These are phyloP conservation scores for Cladosporium sp. DNA, from an alignment of 2,329 filamentous ascomycete genomes.

Conservation along the genomic window DNA sequence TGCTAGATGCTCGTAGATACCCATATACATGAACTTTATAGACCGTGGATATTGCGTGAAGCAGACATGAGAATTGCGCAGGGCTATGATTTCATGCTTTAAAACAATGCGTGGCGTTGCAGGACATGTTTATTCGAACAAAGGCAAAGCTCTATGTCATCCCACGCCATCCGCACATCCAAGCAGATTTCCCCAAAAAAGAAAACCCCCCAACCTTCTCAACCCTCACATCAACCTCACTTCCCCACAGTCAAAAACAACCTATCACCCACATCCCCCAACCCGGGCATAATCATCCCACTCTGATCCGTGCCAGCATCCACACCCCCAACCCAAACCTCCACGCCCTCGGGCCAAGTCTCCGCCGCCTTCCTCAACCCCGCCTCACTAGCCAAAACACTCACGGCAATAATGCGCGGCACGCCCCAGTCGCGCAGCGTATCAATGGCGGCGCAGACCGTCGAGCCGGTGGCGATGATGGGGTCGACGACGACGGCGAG, in stretches of 20 bases:
- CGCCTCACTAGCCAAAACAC: conserved; percentile 66
- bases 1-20: not conserved
- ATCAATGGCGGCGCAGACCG: conserved; percentile 83
- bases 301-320: conserved; percentile 69
- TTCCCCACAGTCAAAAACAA: conserved; percentile 88
- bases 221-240: too few species aligned
- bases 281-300: conserved; percentile 86
- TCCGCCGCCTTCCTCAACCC: conserved; percentile 69
- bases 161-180: too few species aligned
- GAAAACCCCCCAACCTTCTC: too few species aligned
- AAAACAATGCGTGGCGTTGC: too few species aligned
- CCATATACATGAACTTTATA: not conserved
- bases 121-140: too few species aligned
- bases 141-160: too few species aligned
- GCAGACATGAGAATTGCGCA: too few species aligned
- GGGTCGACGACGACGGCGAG: conserved; percentile 87
- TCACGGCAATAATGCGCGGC: conserved; percentile 71
- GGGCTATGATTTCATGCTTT: too few species aligned
- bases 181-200: too few species aligned
- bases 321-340: conserved; percentile 79
- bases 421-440: conserved; percentile 89
- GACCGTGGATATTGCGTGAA: too few species aligned
- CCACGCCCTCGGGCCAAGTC: conserved; percentile 72
- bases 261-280: conserved; percentile 88
- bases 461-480: conserved; percentile 89